phyloP scores from a whole-genome alignment of 768 basidiomycete species.

The Leccinum uliginosum region DNA sequence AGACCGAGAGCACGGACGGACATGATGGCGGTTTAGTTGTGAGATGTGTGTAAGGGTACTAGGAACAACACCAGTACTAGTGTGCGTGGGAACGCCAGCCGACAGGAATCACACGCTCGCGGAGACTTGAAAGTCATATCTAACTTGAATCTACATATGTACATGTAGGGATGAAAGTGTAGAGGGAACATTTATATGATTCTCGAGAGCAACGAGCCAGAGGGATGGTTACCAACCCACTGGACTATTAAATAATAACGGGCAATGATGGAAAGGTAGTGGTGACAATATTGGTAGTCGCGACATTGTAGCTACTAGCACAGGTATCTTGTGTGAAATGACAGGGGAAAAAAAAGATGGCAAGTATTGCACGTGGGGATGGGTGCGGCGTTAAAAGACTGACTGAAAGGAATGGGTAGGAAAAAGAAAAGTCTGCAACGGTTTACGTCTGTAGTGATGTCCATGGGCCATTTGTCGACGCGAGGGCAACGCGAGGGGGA shows the following conservation, averaged over 20 bases:
- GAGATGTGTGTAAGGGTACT: not conserved
- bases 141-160: constrained; percentile 1
- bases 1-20: constrained; percentile 53
- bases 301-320: constrained; percentile 12
- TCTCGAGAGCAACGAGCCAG: constrained; percentile 10
- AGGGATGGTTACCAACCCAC: constrained; percentile 3
- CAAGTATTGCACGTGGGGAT: constrained; percentile 3
- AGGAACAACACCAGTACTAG: not conserved
- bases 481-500: not conserved
- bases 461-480: not conserved
- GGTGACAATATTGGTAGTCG: constrained; percentile 1
- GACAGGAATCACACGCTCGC: constrained; percentile 11
- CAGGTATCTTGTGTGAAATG: constrained; percentile 8
- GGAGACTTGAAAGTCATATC: not conserved
- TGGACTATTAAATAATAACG: not conserved
- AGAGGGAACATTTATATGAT: constrained; percentile 7
- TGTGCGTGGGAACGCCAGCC: constrained; percentile 18
- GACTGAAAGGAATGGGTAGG: not conserved
- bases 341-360: not conserved
- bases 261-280: not conserved
- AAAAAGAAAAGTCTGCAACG: constrained; percentile 10
- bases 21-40: constrained; percentile 34
- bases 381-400: not conserved
- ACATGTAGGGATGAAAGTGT: not conserved
- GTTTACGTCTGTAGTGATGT: constrained; percentile 14